Base-by-base conservation (phyloP, 148 eudicot genomes). In the Camellia lanceoleosa region DNA sequence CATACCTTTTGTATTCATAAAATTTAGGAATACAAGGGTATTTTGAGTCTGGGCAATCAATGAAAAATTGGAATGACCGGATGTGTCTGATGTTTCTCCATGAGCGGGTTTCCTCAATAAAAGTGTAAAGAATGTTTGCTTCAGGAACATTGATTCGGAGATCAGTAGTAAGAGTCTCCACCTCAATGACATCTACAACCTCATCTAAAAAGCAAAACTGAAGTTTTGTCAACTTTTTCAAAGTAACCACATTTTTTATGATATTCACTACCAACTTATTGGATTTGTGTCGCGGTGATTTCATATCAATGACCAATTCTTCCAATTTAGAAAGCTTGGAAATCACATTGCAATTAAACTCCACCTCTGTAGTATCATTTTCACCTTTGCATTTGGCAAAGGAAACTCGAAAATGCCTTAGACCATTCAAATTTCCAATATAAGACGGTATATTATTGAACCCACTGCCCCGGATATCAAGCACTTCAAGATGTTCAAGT, bases 381-480 rank as follows among this genome's bases (percentile, higher is more conserved):
- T 9, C 74, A 46, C 5, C 1, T 46, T 11, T 11, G 19, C 2
- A 67, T 7, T 67, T 41, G 71, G 77, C 2, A 51, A 77, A 70
- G 8, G 84, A 82, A 20, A 78, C 73, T 20, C 69, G 63, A 43
- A 82, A 78, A 20, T 59, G 77, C 71, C 56, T 82, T 47, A 82
- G 42, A 23, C 2, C 19, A 13, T 2, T 46, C 16, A 81, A 54
- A 4, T 60, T 68, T 0, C 38, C 47, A 64, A 72, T 51, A 12
- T 55, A 2, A 13, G 23, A 10, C 5, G 84, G 84, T 70, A 82
- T 49, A 41, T 5, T 1, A 38, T 9, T 44, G 41, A 70, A 7
- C 8, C 81, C 81, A 71, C 73, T 78, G 10, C 81, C 65, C 8
- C 64, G 71, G n/a, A 82, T 77, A 78, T 82, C 84, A 42, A 82